Conservation (phyloP, 2,329 filamentous ascomycete species). For the Talaromyces sp. region DNA sequence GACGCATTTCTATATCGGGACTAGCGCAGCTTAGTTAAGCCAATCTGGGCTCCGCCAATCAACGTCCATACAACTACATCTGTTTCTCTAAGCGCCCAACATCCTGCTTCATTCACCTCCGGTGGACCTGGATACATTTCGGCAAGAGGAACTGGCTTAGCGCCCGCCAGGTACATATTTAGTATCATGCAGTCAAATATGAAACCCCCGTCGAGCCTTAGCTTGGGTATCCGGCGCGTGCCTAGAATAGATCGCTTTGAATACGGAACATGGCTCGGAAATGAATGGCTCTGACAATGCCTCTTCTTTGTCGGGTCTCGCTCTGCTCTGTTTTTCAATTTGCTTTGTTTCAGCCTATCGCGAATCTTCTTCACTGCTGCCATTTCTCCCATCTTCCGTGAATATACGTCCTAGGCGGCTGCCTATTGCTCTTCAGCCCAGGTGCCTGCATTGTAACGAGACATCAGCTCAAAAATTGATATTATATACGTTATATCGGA, state of each 20-base stretch:
- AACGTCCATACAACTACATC: slow-evolving; percentile 23
- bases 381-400: background rate
- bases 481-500: background rate
- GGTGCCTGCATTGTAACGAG: slow-evolving; percentile 7
- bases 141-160: slow-evolving; percentile 16
- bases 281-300: slow-evolving; percentile 9
- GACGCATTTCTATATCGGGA: slow-evolving; percentile 27
- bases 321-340: slow-evolving; percentile 3
- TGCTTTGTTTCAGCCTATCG: slow-evolving; percentile 12
- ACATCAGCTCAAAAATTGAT: background rate
- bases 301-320: slow-evolving; percentile 8
- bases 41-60: slow-evolving; percentile 31
- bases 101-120: background rate
- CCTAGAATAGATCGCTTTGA: slow-evolving; percentile 27
- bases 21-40: slow-evolving; percentile 22
- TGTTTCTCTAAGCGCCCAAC: slow-evolving; percentile 23
- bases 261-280: background rate
- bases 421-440: slow-evolving; percentile 3
- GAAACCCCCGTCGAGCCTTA: slow-evolving; percentile 28
- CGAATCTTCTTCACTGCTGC: slow-evolving; percentile 17
- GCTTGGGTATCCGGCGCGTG: slow-evolving; percentile 37
- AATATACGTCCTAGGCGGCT: slow-evolving; percentile 2
- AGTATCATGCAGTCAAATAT: slow-evolving; percentile 24
- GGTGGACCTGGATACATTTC: slow-evolving; percentile 4
- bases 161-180: slow-evolving; percentile 15